phyloP scores from a whole-genome alignment of 1,139 yeast genomes.

The Ogataea hybrid region DNA sequence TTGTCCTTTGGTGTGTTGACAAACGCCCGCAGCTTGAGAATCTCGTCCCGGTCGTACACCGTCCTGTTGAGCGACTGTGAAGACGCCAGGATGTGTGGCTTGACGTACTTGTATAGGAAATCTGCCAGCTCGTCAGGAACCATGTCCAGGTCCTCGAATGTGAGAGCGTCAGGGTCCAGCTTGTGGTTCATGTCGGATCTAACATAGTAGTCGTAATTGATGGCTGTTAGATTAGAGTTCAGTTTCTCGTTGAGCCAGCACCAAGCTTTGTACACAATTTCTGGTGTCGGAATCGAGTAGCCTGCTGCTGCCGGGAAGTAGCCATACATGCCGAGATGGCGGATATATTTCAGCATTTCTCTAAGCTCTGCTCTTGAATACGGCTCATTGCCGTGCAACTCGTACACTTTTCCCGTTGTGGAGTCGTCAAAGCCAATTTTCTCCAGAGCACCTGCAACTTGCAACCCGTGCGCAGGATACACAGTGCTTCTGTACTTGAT shows the following conservation, averaged over 20 bases:
- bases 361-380: constrained; percentile 65
- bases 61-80: constrained; percentile 35
- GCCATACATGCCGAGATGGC: constrained; percentile 43
- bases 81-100: constrained; percentile 32
- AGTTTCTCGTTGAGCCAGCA: constrained; percentile 36
- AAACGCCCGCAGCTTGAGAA: constrained; percentile 32
- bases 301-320: constrained; percentile 55
- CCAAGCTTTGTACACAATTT: constrained; percentile 33
- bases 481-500: constrained; percentile 63
- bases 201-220: constrained; percentile 74
- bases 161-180: constrained; percentile 59
- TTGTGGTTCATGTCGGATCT: constrained; percentile 71
- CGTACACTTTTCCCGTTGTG: constrained; percentile 74
- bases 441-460: constrained; percentile 79
- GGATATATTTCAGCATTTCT: constrained; percentile 54
- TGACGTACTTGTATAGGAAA: too few species aligned
- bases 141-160: constrained; percentile 74
- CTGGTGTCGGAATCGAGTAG: constrained; percentile 51
- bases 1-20: constrained; percentile 34
- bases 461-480: constrained; percentile 74
- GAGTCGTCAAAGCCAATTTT: constrained; percentile 79
- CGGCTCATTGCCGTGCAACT: constrained; percentile 71
- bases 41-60: constrained; percentile 34
- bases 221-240: constrained; percentile 65
- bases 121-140: constrained; percentile 66